Base-by-base conservation (phyloP, 75 land plant species). In the Chamaecyparis obtusa region DNA sequence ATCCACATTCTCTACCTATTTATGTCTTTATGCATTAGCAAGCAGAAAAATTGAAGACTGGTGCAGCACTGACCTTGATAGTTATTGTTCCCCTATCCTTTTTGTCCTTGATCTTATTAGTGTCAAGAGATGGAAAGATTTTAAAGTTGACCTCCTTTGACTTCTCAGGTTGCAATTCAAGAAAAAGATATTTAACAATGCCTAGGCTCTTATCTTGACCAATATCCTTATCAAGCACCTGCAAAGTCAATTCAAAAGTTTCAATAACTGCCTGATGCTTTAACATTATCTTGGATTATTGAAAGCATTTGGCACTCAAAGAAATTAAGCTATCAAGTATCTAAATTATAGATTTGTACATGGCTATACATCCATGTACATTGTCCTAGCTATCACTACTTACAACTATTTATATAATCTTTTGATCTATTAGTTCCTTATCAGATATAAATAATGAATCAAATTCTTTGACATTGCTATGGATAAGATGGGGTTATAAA, bases 161-260 rank as follows among this genome's bases (percentile, higher is more conserved):
- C 13, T 83, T 89, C 78, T 95, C 98, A 51, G 92, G 60, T 85
- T 88, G 89, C 85, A 96, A 84, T 17, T 93, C 95, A 71, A 79
- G 88, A 86, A 96, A 84, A 51, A 91, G 93, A 78, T 90, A 86
- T 35, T 91, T 93, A 67, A 89, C 94, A 24, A 93, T 78, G 3
- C 98, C 98, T 72, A 95, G 74, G 60, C 76, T 75, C 88, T 95
- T 92, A 83, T 96, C 96, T 90, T 92, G 91, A 51, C 90, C 92
- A 78, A 93, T 84, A 55, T 94, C 97, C 80, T 94, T 39, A 83
- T 96, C 98, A 91, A 84, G 91, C 43, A 96, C 96, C 98, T 96
- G 92, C 54, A 55, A n/a, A 83, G 19, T 57, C 32, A 85, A 86
- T 51, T 84, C 85, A 84, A 9, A 85, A 35, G 24, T 72, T 54